Evolutionary conservation across 148 eudicot genomes (phyloP).

Genomic region (Rhododendron ovatum): DNA sequence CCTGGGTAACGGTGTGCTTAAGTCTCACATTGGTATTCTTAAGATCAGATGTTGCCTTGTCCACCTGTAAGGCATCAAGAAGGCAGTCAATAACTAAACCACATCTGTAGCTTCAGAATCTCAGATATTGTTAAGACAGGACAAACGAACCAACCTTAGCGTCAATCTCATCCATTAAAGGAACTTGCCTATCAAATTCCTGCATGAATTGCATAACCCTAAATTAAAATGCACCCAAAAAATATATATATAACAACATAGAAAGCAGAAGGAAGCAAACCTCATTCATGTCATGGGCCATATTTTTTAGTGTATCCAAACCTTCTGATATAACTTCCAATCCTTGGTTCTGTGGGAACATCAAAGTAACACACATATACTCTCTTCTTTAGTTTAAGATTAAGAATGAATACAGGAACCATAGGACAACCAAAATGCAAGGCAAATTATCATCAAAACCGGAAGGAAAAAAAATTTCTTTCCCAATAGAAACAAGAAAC

Average conservation of each 20-base stretch:
- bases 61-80: conserved; percentile 49
- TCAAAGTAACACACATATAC: not conserved
- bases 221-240: not conserved
- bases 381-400: not conserved
- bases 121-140: not conserved
- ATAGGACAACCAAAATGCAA: not conserved
- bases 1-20: conserved; percentile 92
- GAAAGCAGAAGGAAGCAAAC: conserved; percentile 34
- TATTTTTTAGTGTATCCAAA: conserved; percentile 82
- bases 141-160: conserved; percentile 57
- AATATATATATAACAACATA: conserved; percentile 2
- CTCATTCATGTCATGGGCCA: conserved; percentile 99
- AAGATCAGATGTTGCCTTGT: conserved; percentile 84
- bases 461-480: not conserved
- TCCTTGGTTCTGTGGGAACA: conserved; percentile 76
- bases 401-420: not conserved
- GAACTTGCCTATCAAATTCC: conserved; percentile 97
- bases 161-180: conserved; percentile 97
- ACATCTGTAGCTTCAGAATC: not conserved
- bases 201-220: conserved; percentile 24
- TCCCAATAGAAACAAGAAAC: not conserved
- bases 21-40: conserved; percentile 97
- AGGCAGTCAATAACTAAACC: not conserved
- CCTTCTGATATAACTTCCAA: conserved; percentile 93
- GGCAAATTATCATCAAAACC: not conserved